Conservation (phyloP, 2,329 filamentous ascomycete species). For the Cryphonectria naterciae region DNA sequence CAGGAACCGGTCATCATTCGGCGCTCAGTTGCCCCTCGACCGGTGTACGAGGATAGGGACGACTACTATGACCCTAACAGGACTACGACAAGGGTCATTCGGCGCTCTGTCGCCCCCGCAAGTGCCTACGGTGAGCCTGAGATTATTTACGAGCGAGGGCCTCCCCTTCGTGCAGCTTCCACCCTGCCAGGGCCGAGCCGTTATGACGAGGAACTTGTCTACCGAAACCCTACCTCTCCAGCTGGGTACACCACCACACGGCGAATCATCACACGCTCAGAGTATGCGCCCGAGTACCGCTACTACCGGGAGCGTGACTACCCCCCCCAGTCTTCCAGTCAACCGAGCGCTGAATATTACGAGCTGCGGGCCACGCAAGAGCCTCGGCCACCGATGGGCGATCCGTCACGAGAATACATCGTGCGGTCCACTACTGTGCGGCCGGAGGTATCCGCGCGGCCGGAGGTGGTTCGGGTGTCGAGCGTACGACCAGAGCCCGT, state of each 20-base stretch:
- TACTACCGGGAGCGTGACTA: slow-evolving; percentile 63
- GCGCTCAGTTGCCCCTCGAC: slow-evolving; percentile 56
- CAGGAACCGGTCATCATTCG: slow-evolving; percentile 44
- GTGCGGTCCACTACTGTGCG: slow-evolving; percentile 59
- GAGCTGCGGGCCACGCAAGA: slow-evolving; percentile 50
- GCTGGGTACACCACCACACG: slow-evolving; percentile 50
- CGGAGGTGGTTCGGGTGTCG: slow-evolving; percentile 45
- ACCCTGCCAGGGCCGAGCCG: slow-evolving; percentile 52
- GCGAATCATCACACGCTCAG: slow-evolving; percentile 66
- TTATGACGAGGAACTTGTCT: slow-evolving; percentile 53
- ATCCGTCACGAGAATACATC: slow-evolving; percentile 56
- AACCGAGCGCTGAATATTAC: slow-evolving; percentile 50
- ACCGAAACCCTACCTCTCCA: slow-evolving; percentile 58
- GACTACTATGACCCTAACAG: slow-evolving; percentile 31
- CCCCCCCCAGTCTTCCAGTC: slow-evolving; percentile 52
- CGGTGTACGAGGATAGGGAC: slow-evolving; percentile 36
- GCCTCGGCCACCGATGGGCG: slow-evolving; percentile 46
- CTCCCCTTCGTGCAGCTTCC: slow-evolving; percentile 50
- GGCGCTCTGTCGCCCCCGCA: slow-evolving; percentile 57
- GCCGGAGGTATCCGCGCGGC: slow-evolving; percentile 47
- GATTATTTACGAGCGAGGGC: slow-evolving; percentile 68
- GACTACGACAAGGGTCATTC: slow-evolving; percentile 36
- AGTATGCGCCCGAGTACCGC: slow-evolving; percentile 58
- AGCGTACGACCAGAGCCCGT: slow-evolving; percentile 61
- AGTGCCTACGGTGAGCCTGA: slow-evolving; percentile 52